phyloP scores from a whole-genome alignment of 2,329 filamentous ascomycete genomes.

The Penicillium sp. region DNA sequence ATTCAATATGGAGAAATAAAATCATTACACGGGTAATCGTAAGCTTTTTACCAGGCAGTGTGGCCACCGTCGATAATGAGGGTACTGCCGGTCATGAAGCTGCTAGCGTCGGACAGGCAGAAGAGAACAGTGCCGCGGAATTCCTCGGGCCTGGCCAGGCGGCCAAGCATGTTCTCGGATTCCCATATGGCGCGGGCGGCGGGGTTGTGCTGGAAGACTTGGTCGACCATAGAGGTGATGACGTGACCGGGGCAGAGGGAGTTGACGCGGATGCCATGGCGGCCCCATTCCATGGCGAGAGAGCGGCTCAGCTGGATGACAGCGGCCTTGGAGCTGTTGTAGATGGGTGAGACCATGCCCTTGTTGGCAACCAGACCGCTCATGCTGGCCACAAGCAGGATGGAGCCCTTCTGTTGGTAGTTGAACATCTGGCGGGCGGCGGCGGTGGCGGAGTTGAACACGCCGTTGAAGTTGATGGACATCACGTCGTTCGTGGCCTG shows the following conservation, averaged over 20 bases:
- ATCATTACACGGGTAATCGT: neutral
- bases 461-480: slow-evolving; percentile 49
- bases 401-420: slow-evolving; percentile 47
- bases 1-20: neutral
- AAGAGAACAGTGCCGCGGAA: slow-evolving; percentile 64
- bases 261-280: slow-evolving; percentile 52
- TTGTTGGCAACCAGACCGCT: slow-evolving; percentile 49
- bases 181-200: slow-evolving; percentile 50
- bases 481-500: slow-evolving; percentile 43
- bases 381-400: slow-evolving; percentile 51
- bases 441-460: slow-evolving; percentile 47
- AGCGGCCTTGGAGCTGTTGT: slow-evolving; percentile 54
- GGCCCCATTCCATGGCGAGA: slow-evolving; percentile 52
- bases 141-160: slow-evolving; percentile 54
- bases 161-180: slow-evolving; percentile 50
- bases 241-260: slow-evolving; percentile 53
- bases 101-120: slow-evolving; percentile 62
- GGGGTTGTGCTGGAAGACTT: slow-evolving; percentile 70
- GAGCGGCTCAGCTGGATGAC: slow-evolving; percentile 51
- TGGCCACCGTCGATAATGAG: slow-evolving; percentile 70
- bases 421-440: slow-evolving; percentile 49
- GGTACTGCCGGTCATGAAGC: slow-evolving; percentile 67
- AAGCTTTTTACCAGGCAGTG: slow-evolving; percentile 40
- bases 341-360: slow-evolving; percentile 42
- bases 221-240: slow-evolving; percentile 70